These are phyloP conservation scores for Colletotrichum sp. DNA, from an alignment of 2,329 filamentous ascomycete species.

Conservation along the genomic window DNA sequence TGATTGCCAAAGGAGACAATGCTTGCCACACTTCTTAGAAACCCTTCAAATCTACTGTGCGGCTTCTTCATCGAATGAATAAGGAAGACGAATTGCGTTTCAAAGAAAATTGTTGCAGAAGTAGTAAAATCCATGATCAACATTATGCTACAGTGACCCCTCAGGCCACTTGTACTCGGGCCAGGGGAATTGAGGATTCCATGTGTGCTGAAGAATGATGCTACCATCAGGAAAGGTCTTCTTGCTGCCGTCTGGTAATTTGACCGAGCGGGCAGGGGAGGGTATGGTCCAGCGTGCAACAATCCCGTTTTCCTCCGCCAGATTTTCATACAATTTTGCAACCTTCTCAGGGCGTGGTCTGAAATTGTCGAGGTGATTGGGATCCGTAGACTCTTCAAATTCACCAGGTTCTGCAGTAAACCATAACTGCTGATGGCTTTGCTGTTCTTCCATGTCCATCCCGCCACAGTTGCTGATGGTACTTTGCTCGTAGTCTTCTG, in stretches of 20 bases:
- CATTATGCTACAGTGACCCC: background rate
- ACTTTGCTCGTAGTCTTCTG: conserved; percentile 18
- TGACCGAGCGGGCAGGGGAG: background rate
- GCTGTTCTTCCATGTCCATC: conserved; percentile 15
- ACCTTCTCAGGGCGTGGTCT: background rate
- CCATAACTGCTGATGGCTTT: background rate
- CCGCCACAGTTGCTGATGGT: background rate
- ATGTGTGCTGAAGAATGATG: conserved; percentile 18
- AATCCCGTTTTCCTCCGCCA: background rate
- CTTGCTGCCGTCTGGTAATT: conserved; percentile 20
- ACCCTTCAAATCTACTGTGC: background rate
- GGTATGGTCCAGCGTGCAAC: background rate
- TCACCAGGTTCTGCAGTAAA: conserved; percentile 25
- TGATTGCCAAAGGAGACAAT: background rate
- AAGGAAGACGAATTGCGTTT: background rate
- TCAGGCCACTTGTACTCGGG: background rate
- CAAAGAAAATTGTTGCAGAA: background rate
- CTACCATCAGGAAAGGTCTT: conserved; percentile 26
- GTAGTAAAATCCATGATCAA: background rate
- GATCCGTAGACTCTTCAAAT: conserved; percentile 25
- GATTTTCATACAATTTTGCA: background rate
- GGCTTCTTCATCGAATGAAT: background rate
- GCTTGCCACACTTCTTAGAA: background rate
- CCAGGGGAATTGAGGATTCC: conserved; percentile 23
- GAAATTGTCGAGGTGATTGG: background rate